Base-by-base conservation (phyloP, 1,139 yeast genomes). In the Yamadazyma diddensiae region DNA sequence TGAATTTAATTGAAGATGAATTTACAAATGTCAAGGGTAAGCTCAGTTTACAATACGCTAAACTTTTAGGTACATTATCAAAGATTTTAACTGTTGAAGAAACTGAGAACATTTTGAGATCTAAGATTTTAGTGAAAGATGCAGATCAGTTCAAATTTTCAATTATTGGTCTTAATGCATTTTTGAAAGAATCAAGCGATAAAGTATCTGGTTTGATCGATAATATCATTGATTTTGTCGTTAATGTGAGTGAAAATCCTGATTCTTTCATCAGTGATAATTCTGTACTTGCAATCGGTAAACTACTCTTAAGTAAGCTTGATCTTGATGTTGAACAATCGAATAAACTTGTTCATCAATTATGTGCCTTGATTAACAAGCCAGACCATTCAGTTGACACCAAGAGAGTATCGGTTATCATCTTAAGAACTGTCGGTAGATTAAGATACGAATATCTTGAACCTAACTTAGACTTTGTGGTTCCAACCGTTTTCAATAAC, bases 201-300 rank as follows among this genome's bases (percentile, higher is more conserved):
- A 82, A 78, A 46, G 73, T 78, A 49, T 61, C 73, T 8, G 79
- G 73, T 2, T 52, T 81, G 29, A 48, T 73, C 12, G 56, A 57
- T 7, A 77, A 77, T 4, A 53, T 67, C 19, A 71, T 70, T 26
- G 57, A 63, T 2, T 79, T 73, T 45, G 57, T 84, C 28, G 47
- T 70, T 17, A 52, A 50, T 12, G 71, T 79, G 29, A 58, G 77
- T 19, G 59, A 69, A 15, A 67, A 80, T 1, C 35, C 62, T 2
- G 57, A 65, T 29, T 65, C 75, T n/a, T 77, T 77, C 46, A 67
- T 87, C 36, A 72, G 83, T 44, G 96, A 86, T 46, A 83, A 84
- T 49, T 82, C 90, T n/a, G 70, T 83, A 3, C 59, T 82, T 36
- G 97, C 95, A 3, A 70, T 83, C 34, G 97, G 96, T 41, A 90